Base-by-base conservation (phyloP, 192 early-diverging fungal genomes). In the Gorgonomyces haynaldii region DNA sequence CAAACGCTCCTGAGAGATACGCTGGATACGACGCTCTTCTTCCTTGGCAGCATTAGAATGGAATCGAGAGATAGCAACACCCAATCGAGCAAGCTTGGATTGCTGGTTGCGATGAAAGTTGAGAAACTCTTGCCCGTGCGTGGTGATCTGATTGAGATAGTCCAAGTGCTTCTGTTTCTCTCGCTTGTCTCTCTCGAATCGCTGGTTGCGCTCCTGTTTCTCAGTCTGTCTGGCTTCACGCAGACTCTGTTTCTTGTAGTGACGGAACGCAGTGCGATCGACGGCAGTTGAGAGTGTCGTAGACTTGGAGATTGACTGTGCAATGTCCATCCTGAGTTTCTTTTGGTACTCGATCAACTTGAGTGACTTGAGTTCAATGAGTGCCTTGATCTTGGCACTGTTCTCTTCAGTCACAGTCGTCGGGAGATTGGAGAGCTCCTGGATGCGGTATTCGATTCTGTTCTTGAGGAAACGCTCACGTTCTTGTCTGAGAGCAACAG, bases 1-100 rank as follows among this genome's bases (percentile, higher is more conserved):
- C 22, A 98, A 69, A 89, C 96, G 89, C 71, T 98, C 96, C 61
- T 88, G 81, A 3, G 83, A 81, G 12, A 91, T 62, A 35, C 83
- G 75, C 60, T 89, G 83, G 19, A 73, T 65, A 39, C 87, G 83
- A 67, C 88, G 86, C 59, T 85, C 81, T 57, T 98, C 96, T 56
- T 98, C 96, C 62, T 91, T 91, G 56, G 89, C 86, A 38, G 87
- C 77, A 34, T 82, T 75, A 15, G 65, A 54, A 56, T 96, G 93
- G 67, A 81, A 81, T 25, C 79, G 67, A 36, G 82, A 39, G 22
- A 96, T 83, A 12, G 77, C 63, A 23, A 71, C 70, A 13, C 93
- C 93, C 8, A 98, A 66, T 54, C 80, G 81, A 47, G 57, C 57
- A 57, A 77, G 69, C 54, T 77, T 83, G 23, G 53, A 60, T 57